Conservation (phyloP, 2,329 filamentous ascomycete species). For the Thermomyces lanuginosus region DNA sequence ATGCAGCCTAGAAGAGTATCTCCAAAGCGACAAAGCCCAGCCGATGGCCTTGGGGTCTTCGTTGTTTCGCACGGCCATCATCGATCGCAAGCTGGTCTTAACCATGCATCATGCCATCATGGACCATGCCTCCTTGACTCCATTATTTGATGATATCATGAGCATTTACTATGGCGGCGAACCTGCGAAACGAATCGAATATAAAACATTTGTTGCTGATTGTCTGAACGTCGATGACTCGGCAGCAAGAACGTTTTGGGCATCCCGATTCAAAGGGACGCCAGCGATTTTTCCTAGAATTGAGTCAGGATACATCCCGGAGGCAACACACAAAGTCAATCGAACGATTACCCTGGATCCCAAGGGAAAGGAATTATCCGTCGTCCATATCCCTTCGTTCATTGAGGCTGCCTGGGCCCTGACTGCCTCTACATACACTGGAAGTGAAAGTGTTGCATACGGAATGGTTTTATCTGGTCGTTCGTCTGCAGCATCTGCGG, state of each 20-base stretch:
- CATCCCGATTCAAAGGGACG: neutral
- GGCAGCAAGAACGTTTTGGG: conserved; percentile 5
- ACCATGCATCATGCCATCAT: conserved; percentile 38
- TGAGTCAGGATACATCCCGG: too few relatives aligned
- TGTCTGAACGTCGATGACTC: conserved; percentile 1
- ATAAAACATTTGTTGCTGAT: neutral
- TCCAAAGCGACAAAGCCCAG: conserved; percentile 12
- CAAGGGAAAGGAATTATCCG: conserved; percentile 3
- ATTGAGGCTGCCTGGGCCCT: conserved; percentile 6
- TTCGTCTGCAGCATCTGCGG: too few relatives aligned
- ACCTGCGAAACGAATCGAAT: too few relatives aligned
- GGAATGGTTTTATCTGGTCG: conserved; percentile 22
- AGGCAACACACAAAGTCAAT: too few relatives aligned
- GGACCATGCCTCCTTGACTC: conserved; percentile 32
- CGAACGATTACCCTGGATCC: conserved; percentile 1
- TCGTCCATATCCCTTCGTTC: conserved; percentile 5
- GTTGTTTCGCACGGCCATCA: conserved; percentile 21
- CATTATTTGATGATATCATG: conserved; percentile 15
- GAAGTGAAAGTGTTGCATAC: conserved; percentile 4
- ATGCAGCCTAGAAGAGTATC: conserved; percentile 12
- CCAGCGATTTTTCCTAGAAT: conserved; percentile 5
- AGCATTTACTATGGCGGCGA: too few relatives aligned
- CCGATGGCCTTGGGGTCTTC: conserved; percentile 19
- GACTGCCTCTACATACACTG: conserved; percentile 5
- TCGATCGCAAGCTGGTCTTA: conserved; percentile 28